Evolutionary conservation across 768 basidiomycete species (phyloP).

Genomic region (Termitomyces sp.): DNA sequence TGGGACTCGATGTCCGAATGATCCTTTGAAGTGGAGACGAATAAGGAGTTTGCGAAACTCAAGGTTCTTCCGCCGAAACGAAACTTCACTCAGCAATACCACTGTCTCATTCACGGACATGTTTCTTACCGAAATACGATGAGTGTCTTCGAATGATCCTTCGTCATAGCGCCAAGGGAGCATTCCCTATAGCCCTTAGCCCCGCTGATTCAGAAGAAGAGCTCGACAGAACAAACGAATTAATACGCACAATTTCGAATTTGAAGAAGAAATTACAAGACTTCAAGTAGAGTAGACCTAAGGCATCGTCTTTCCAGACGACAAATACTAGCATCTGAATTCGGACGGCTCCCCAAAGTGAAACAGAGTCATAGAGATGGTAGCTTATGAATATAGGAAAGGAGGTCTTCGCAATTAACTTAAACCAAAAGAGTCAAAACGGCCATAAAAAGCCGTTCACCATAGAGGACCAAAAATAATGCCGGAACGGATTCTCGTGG

Average conservation of each 20-base stretch:
- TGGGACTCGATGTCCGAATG: neutral
- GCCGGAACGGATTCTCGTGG: neutral
- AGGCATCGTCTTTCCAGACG: neutral
- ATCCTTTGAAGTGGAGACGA: neutral
- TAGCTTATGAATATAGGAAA: neutral
- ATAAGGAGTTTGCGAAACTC: neutral
- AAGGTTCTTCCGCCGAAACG: neutral
- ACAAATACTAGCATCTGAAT: neutral
- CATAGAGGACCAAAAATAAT: neutral
- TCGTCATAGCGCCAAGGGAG: neutral
- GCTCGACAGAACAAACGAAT: too few species aligned
- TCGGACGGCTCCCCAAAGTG: neutral
- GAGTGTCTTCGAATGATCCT: neutral
- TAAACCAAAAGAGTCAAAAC: neutral
- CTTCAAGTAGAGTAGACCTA: neutral
- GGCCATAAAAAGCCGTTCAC: neutral
- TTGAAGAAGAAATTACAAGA: neutral
- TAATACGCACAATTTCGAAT: neutral
- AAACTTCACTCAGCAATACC: neutral
- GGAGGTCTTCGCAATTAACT: neutral
- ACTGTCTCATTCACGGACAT: neutral
- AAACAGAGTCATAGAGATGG: too few species aligned
- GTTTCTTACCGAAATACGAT: neutral
- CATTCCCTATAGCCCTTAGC: neutral
- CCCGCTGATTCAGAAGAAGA: neutral